Evolutionary conservation across 1,139 yeast species (phyloP).

Genomic region (Yamadazyma kanchanaburiensis): DNA sequence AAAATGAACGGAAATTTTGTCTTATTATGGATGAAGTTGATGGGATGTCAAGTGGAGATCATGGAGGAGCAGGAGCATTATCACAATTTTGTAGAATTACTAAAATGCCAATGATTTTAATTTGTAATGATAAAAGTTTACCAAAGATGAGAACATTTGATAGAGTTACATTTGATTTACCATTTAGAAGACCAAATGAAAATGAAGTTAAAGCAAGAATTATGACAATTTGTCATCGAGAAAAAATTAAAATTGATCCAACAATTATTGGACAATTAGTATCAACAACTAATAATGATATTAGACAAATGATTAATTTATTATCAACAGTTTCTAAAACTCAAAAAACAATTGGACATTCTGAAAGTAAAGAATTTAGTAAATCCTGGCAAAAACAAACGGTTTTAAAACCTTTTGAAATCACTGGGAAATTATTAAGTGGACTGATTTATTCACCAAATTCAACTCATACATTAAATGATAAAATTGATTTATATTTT

Average conservation of each 20-base stretch:
- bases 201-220: conserved; percentile 76
- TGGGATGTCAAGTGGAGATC: conserved; percentile 99
- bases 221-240: conserved; percentile 88
- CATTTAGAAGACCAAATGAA: conserved; percentile 87
- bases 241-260: conserved; percentile 76
- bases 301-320: conserved; percentile 89
- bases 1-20: conserved; percentile 55
- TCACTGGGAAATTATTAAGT: conserved; percentile 66
- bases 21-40: conserved; percentile 98
- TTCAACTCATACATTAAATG: conserved; percentile 60
- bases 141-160: conserved; percentile 98
- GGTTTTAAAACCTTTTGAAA: conserved; percentile 90
- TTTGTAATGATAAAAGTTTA: conserved; percentile 87
- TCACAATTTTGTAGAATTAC: conserved; percentile 85
- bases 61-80: conserved; percentile 97
- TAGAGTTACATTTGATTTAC: conserved; percentile 74
- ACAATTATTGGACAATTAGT: conserved; percentile 81
- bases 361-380: conserved; percentile 48
- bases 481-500: conserved; percentile 85
- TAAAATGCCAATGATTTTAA: conserved; percentile 83
- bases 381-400: conserved; percentile 85
- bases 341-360: conserved; percentile 56
- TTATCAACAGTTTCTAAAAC: conserved; percentile 81
- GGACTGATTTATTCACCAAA: conserved; percentile 58
- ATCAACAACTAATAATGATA: conserved; percentile 83